phyloP scores from a whole-genome alignment of 129 eudicot species.

The Ambrosia trifida region DNA sequence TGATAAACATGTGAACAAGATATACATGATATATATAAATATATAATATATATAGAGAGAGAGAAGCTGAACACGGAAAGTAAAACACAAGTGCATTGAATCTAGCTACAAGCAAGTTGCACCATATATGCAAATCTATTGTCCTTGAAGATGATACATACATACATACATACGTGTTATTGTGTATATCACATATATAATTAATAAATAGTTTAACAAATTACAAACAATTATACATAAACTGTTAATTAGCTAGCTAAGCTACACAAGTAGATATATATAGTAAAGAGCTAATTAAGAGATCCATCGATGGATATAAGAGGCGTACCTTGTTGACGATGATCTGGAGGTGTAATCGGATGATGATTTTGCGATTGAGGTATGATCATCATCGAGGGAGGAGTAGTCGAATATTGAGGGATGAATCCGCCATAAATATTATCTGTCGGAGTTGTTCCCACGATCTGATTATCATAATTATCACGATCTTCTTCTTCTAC shows the following conservation, averaged over 20 bases:
- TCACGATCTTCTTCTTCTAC: constrained; percentile 22
- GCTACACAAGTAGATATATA: too few species aligned
- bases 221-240: too few species aligned
- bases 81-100: not conserved
- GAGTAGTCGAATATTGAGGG: constrained; percentile 22
- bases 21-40: not conserved
- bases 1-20: constrained; percentile 32
- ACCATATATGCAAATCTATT: constrained; percentile 2
- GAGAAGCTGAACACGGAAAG: constrained; percentile 31
- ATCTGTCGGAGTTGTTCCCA: constrained; percentile 16
- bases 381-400: constrained; percentile 23
- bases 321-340: constrained; percentile 32
- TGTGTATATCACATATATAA: not conserved
- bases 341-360: constrained; percentile 20
- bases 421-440: constrained; percentile 19
- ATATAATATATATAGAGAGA: not conserved
- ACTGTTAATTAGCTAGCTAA: too few species aligned
- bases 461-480: constrained; percentile 27
- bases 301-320: too few species aligned
- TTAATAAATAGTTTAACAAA: too few species aligned
- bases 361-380: constrained; percentile 31
- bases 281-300: too few species aligned
- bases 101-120: constrained; percentile 24
- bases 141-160: too few species aligned
- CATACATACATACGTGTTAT: not conserved